Evolutionary conservation across 2,329 filamentous ascomycete genomes (phyloP).

Genomic region (Cercospora sojina): DNA sequence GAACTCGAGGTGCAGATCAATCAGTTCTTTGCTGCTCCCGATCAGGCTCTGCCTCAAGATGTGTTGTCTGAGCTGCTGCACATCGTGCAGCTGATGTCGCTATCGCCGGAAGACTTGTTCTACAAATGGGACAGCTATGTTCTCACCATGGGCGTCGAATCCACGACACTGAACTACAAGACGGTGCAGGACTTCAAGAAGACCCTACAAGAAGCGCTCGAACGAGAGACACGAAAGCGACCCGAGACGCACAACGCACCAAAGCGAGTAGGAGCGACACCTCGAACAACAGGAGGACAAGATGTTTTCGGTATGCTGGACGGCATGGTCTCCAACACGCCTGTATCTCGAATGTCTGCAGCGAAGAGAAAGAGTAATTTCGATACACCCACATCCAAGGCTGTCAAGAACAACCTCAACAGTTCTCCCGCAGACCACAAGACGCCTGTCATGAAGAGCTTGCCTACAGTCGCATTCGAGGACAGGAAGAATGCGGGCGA

Average conservation of each 20-base stretch:
- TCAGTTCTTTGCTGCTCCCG: conserved; percentile 57
- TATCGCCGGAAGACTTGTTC: conserved; percentile 82
- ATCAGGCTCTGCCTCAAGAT: conserved; percentile 65
- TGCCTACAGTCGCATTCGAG: conserved; percentile 58
- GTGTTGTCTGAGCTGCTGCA: conserved; percentile 78
- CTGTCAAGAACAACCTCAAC: conserved; percentile 40
- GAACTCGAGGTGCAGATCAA: conserved; percentile 55
- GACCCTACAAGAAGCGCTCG: conserved; percentile 78
- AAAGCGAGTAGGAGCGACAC: conserved; percentile 60
- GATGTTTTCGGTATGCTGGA: conserved; percentile 72
- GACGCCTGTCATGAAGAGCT: conserved; percentile 32
- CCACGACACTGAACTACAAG: conserved; percentile 68
- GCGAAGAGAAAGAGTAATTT: conserved; percentile 53
- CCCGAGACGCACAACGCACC: conserved; percentile 58
- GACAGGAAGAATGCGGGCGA: conserved; percentile 78
- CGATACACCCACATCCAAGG: conserved; percentile 51
- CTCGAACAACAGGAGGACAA: conserved; percentile 54
- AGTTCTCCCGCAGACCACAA: conserved; percentile 53
- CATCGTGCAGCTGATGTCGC: conserved; percentile 78
- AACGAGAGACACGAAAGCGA: conserved; percentile 69
- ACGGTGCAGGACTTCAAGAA: conserved; percentile 78
- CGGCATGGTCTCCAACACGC: conserved; percentile 49
- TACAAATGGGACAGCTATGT: conserved; percentile 99
- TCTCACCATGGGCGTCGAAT: conserved; percentile 85
- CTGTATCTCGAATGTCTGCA: conserved; percentile 41